Percentiles rank a stretch among this genome's conserved stretches.
Conservation (phyloP, 129 eudicot species). For the Flaveria sonorensis region DNA sequence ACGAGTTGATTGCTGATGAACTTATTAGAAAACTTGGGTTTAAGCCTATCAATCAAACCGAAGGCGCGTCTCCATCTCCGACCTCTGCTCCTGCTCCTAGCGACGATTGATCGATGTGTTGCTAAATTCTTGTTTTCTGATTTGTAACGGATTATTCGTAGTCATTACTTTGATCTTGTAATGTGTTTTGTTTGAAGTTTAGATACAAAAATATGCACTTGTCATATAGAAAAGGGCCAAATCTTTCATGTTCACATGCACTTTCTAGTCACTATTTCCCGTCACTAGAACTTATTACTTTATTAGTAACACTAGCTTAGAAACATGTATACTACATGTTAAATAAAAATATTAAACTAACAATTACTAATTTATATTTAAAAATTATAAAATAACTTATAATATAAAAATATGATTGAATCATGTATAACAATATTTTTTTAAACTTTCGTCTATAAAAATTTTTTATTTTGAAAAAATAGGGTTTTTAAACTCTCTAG, state of each 20-base stretch:
- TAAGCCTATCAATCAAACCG: slow-evolving; percentile 28
- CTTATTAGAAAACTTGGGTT: slow-evolving; percentile 69
- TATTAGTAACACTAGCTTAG: too few relatives aligned
- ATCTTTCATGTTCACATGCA: too few relatives aligned
- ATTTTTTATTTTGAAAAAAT: too few relatives aligned
- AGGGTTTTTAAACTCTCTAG: too few relatives aligned
- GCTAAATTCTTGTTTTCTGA: not conserved
- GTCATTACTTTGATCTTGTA: slow-evolving; percentile 10
- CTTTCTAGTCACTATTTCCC: not conserved
- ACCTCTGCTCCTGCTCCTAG: slow-evolving; percentile 57
- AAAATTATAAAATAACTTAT: too few relatives aligned
- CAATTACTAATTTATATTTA: too few relatives aligned
- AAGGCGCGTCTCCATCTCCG: slow-evolving; percentile 48
- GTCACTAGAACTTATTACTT: not conserved
- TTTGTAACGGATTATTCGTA: slow-evolving; percentile 14
- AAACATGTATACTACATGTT: too few relatives aligned
- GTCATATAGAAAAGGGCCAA: not conserved
- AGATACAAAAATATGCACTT: slow-evolving; percentile 14
- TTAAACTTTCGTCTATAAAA: too few relatives aligned
- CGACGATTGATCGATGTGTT: slow-evolving; percentile 17
- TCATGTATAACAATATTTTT: too few relatives aligned
- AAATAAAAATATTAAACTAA: too few relatives aligned
- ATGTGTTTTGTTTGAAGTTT: slow-evolving; percentile 25
- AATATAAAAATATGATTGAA: too few relatives aligned
- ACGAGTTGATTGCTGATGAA: slow-evolving; percentile 73